Evolutionary conservation across 1,284 basidiomycete species (phyloP), one percentile per base, ranked within the genome.

Genomic region (Marasmius fiardii): DNA sequence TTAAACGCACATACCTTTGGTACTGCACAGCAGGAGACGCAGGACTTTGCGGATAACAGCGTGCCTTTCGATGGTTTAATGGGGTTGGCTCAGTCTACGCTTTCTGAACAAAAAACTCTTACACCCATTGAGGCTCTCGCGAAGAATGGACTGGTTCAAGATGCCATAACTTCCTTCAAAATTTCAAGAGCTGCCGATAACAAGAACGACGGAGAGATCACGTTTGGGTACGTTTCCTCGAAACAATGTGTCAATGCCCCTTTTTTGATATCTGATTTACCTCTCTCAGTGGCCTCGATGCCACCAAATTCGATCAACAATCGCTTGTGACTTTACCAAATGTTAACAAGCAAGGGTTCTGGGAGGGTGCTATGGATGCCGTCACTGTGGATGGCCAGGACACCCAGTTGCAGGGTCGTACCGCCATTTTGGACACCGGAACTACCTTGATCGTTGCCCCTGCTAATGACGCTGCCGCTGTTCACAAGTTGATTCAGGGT

Each of bases 71-170:
- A 95, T 68, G 86, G 93, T 47, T 71, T 95, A 59, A 86, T 97
- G 90, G 88, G 92, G 58, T 77, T 93, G 61, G 90, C 90, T 47
- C 82, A 82, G 73, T 87, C 83, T 62, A 73, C 68, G 21, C 74
- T 93, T 53, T 90, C 90, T 26, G 71, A 89, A 60, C 83, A 93
- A 64, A 63, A 75, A 24, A 79, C 81, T 2, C 70, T 74, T 12
- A 95, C 93, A 0, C 88, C 90, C 8, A 82, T 92, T 48, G 91
- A 95, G 68, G 73, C 88, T 1, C 77, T 95, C 43, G 85, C 83
- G 7, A 61, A 74, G 28, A 72, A 74, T 2, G 85, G 85, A 37
- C 71, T 85, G 49, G 86, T 95, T 58, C 63, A 74, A 34, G 77
- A 80, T 6, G 81, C 90, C 3, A 88, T 95, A 65, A 84, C 87